Evolutionary conservation across 306 rosid genomes (phyloP).

Genomic region (Boehmeria nivea): DNA sequence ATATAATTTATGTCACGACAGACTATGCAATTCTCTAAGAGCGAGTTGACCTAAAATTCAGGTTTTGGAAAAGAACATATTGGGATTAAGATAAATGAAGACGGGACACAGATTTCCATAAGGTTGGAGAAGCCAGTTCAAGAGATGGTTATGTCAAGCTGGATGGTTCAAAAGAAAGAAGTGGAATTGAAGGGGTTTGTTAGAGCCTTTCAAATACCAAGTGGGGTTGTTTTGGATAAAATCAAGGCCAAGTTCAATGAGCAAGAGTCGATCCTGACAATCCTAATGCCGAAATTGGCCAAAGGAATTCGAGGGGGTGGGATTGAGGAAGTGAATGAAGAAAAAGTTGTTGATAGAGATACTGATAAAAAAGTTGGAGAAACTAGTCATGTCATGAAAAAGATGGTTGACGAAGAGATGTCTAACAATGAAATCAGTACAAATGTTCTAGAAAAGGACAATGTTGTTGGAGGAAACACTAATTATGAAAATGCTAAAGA

Average conservation of each 20-base stretch:
- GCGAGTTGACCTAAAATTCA: constrained; percentile 26
- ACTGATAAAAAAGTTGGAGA: constrained; percentile 1
- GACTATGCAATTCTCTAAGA: no score
- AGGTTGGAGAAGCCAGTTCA: constrained; percentile 53
- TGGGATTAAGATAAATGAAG: constrained; percentile 55
- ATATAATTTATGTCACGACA: no score
- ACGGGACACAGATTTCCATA: constrained; percentile 52
- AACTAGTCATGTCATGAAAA: background rate
- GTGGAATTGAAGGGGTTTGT: constrained; percentile 44
- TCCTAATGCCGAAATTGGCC: constrained; percentile 52
- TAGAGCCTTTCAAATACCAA: constrained; percentile 58
- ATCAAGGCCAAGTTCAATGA: constrained; percentile 59
- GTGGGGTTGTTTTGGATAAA: constrained; percentile 51
- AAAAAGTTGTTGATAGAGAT: constrained; percentile 16
- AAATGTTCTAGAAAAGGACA: background rate
- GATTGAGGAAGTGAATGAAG: constrained; percentile 55
- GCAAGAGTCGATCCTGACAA: constrained; percentile 43
- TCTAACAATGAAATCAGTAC: background rate
- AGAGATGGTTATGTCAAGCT: constrained; percentile 51
- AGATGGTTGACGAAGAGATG: background rate
- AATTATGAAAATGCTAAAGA: no score
- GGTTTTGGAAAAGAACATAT: constrained; percentile 55
- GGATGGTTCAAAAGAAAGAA: constrained; percentile 48
- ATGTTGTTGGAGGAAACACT: no score
- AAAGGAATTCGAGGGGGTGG: constrained; percentile 42